Evolutionary conservation across 306 rosid species (phyloP).

Genomic region (Astragalus glycyphyllos): DNA sequence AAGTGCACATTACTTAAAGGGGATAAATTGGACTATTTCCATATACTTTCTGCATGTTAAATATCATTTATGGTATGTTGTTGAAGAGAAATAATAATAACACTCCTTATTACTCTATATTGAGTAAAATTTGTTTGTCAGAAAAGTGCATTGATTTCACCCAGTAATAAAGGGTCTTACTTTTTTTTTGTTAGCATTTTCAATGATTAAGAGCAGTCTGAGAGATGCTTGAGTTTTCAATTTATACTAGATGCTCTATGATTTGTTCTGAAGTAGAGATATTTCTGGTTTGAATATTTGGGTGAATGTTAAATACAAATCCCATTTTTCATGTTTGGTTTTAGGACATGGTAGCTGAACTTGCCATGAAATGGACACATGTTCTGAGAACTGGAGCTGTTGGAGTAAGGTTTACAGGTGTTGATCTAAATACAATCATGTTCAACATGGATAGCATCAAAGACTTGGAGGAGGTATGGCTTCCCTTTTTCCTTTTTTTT

Average conservation of each 20-base stretch:
- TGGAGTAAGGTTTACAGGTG: slow-evolving; percentile 72
- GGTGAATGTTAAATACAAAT: slow-evolving; percentile 5
- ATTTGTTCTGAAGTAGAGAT: slow-evolving; percentile 30
- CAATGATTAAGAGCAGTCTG: neutral
- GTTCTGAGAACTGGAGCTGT: slow-evolving; percentile 81
- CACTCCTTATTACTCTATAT: neutral
- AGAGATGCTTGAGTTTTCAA: neutral
- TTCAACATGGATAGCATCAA: slow-evolving; percentile 77
- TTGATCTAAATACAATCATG: slow-evolving; percentile 90
- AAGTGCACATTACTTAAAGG: neutral
- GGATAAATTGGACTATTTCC: neutral
- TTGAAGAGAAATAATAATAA: neutral
- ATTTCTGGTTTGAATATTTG: slow-evolving; percentile 24
- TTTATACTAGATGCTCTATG: neutral
- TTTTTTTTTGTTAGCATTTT: too few relatives aligned
- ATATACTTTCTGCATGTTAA: neutral
- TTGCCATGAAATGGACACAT: slow-evolving; percentile 85
- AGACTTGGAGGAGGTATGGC: slow-evolving; percentile 72
- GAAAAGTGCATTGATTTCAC: neutral
- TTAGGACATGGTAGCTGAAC: slow-evolving; percentile 76
- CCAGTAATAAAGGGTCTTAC: too few relatives aligned
- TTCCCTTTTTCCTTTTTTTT: slow-evolving; percentile 14
- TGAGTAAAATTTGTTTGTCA: too few relatives aligned
- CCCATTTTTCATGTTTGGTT: slow-evolving; percentile 33
- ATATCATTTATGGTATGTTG: neutral